Percentiles rank a stretch among this genome's conserved stretches.
These are phyloP conservation scores for Moricandia moricandioides DNA, from an alignment of 345 rosid species.

Conservation along the genomic window DNA sequence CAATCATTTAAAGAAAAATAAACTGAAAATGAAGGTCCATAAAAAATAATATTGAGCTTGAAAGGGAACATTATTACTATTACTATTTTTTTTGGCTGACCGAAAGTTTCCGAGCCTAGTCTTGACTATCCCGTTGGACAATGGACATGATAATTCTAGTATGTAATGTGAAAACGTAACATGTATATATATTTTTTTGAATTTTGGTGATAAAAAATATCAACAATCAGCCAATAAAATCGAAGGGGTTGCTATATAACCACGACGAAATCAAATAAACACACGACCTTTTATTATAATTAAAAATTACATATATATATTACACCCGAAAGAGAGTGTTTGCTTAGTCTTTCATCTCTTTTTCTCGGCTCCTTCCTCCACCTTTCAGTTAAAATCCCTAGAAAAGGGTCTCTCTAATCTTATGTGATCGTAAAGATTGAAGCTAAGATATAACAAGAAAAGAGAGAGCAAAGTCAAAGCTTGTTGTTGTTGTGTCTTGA, in stretches of 20 bases:
- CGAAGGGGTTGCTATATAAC: not conserved
- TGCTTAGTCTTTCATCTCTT: conserved; percentile 27
- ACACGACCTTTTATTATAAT: not conserved
- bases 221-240: conserved; percentile 3
- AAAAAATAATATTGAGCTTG: not conserved
- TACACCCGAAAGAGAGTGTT: not conserved
- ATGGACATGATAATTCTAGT: not conserved
- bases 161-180: not conserved
- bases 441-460: not conserved
- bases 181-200: not conserved
- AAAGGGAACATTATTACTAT: not conserved
- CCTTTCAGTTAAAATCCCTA: not conserved
- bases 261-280: conserved; percentile 7
- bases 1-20: too few relatives aligned
- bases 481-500: not conserved
- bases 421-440: not conserved
- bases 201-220: not conserved
- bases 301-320: not conserved
- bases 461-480: not conserved
- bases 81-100: not conserved
- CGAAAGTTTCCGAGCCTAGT: not conserved
- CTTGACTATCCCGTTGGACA: not conserved
- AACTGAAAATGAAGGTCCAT: not conserved
- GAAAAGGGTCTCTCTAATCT: not conserved
- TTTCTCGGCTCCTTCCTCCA: conserved; percentile 24